Conservation (phyloP, 2,329 filamentous ascomycete species). For the Hymenoscyphus albidus region DNA sequence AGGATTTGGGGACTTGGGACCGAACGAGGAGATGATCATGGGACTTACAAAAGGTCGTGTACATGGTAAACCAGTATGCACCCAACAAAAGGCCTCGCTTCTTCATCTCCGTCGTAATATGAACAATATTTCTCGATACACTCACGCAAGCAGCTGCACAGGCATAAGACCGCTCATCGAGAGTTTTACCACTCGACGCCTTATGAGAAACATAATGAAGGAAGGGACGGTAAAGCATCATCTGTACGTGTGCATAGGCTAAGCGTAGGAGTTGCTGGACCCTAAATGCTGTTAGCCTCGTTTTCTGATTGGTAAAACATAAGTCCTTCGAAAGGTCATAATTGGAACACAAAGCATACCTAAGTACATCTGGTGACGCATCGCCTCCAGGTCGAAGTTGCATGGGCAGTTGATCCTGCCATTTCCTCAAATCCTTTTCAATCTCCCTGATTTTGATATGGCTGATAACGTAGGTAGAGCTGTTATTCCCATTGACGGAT, state of each 20-base stretch:
- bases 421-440: conserved; percentile 58
- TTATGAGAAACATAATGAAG: conserved; percentile 75
- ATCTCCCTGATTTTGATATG: conserved; percentile 61
- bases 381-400: conserved; percentile 77
- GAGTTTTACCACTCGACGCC: conserved; percentile 49
- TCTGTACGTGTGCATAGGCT: conserved; percentile 78
- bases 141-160: conserved; percentile 62
- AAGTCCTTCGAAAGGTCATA: background rate
- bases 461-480: conserved; percentile 56
- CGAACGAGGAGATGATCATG: background rate
- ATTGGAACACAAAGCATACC: conserved; percentile 49
- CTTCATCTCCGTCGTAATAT: conserved; percentile 75
- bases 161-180: conserved; percentile 76
- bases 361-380: conserved; percentile 67
- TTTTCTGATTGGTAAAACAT: background rate
- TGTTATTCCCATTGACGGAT: conserved; percentile 36
- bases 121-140: conserved; percentile 67
- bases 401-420: conserved; percentile 66
- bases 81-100: conserved; percentile 71
- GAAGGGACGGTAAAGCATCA: conserved; percentile 79
- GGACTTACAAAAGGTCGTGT: conserved; percentile 65
- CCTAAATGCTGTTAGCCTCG: conserved; percentile 36
- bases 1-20: background rate
- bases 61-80: conserved; percentile 83
- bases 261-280: conserved; percentile 73